Conservation (phyloP, 2,329 filamentous ascomycete species). For the Coniochaeta sp. region DNA sequence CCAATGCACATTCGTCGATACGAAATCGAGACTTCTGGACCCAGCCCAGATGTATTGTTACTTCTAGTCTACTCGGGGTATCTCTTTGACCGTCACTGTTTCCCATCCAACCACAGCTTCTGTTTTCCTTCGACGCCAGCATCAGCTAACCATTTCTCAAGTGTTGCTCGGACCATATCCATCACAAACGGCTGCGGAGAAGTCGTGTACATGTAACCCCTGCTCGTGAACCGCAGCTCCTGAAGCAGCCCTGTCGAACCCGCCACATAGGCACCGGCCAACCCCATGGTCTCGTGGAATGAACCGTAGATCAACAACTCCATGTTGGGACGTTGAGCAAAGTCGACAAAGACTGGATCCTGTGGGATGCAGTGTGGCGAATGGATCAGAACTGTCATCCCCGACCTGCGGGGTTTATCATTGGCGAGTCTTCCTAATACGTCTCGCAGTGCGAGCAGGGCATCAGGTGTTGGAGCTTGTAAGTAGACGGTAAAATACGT, state of each 20-base stretch:
- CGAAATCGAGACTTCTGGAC: neutral
- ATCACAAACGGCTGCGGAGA: constrained; percentile 7
- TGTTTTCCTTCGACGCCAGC: neutral
- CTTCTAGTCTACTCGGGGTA: neutral
- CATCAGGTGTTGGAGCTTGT: neutral
- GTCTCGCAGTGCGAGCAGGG: neutral
- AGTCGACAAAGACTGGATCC: neutral
- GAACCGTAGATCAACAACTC: constrained; percentile 6
- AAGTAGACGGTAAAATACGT: neutral
- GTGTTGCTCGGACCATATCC: constrained; percentile 6
- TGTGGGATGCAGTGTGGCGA: constrained; percentile 3
- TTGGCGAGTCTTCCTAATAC: neutral
- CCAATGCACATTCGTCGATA: too few relatives aligned
- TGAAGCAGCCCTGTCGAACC: constrained; percentile 5
- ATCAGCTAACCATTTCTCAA: neutral
- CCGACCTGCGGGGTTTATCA: neutral
- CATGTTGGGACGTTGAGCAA: neutral
- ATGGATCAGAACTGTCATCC: constrained; percentile 7
- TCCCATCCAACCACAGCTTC: neutral
- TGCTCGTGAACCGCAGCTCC: constrained; percentile 9
- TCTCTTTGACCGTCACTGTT: neutral
- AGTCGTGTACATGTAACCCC: constrained; percentile 7
- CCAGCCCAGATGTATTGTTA: neutral
- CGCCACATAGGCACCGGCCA: constrained; percentile 6
- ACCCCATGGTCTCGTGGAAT: constrained; percentile 4